Evolutionary conservation across 345 rosid genomes (phyloP), one percentile per base, ranked within the genome.

Genomic region (Hevea brasiliensis): DNA sequence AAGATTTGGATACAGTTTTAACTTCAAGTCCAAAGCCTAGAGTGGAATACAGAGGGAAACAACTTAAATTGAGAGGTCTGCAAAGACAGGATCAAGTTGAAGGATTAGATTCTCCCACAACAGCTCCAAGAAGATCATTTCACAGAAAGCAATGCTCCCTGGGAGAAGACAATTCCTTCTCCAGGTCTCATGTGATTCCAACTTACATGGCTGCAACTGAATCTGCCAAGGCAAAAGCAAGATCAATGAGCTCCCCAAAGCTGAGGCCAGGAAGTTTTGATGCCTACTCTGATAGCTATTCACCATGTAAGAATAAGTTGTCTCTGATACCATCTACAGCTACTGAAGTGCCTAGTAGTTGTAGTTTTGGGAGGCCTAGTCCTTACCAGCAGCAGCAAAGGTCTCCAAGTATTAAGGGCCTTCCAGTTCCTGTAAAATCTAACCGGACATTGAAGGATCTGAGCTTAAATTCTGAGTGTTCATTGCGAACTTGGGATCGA

Each of bases 151-250:
- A 87, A 68, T 79, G 61, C 69, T 90, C 97, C 0, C 13, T 81
- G n/a, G 90, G 89, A 54, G 93, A 91, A 13, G 97, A 94, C 59
- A 88, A 83, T 24, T 68, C 76, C 2, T 84, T 76, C 68, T 53
- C 85, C 4, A 66, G 79, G 26, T 80, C 89, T 27, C 88, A 77
- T 44, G 50, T 64, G 11, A 50, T 86, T 20, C 98, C 97, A 65
- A 84, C 97, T 55, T 94, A 94, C 76, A 94, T 94, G 98, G 91
- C 95, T 61, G 87, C 95, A 65, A 94, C 98, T 14, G 88, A 89
- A 81, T 92, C 98, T 6, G 97, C 97, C 47, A 88, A 82, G 80
- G 98, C 93, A 58, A 94, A 90, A 76, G 76, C 85, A 66, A 92
- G 96, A 81, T 89, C 97, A 29, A 29, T 81, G 56, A 90, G 93